Evolutionary conservation across 1,284 basidiomycete genomes (phyloP).

Genomic region (Stygiomarasmius scandens): DNA sequence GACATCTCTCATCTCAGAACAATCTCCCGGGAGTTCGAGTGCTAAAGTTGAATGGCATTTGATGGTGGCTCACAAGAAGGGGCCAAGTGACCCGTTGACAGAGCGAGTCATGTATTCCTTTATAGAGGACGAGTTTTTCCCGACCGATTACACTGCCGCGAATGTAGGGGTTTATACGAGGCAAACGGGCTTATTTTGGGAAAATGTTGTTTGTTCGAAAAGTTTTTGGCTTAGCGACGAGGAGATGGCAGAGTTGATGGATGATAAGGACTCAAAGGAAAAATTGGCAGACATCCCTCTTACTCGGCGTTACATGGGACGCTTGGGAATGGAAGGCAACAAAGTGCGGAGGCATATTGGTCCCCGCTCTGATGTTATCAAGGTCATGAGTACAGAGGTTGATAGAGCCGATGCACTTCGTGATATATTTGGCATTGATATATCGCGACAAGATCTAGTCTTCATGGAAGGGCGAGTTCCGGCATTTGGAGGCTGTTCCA

Average conservation of each 20-base stretch:
- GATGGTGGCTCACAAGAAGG: constrained; percentile 29
- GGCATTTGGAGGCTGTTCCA: neutral
- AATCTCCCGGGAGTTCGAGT: neutral
- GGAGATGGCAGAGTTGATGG: constrained; percentile 15
- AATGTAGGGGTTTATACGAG: constrained; percentile 32
- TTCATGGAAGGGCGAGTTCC: constrained; percentile 26
- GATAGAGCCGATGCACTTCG: constrained; percentile 16
- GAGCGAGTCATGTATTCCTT: constrained; percentile 34
- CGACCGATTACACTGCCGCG: constrained; percentile 29
- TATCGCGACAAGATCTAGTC: constrained; percentile 23
- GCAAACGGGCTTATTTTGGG: constrained; percentile 28
- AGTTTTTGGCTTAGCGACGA: constrained; percentile 31
- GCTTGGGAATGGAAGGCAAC: constrained; percentile 30
- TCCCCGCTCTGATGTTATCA: constrained; percentile 19
- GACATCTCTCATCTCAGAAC: neutral
- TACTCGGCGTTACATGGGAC: constrained; percentile 23
- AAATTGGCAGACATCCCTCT: neutral
- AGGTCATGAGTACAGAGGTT: too few species aligned
- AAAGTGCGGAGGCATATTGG: constrained; percentile 31
- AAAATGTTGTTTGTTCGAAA: constrained; percentile 33
- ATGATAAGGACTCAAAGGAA: neutral
- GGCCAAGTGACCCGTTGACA: neutral
- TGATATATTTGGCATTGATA: constrained; percentile 33
- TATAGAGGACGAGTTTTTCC: constrained; percentile 37
- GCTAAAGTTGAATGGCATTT: constrained; percentile 30